These are phyloP conservation scores for Annona squamosa DNA, from an alignment of 164 flowering plant genomes.

Conservation along the genomic window DNA sequence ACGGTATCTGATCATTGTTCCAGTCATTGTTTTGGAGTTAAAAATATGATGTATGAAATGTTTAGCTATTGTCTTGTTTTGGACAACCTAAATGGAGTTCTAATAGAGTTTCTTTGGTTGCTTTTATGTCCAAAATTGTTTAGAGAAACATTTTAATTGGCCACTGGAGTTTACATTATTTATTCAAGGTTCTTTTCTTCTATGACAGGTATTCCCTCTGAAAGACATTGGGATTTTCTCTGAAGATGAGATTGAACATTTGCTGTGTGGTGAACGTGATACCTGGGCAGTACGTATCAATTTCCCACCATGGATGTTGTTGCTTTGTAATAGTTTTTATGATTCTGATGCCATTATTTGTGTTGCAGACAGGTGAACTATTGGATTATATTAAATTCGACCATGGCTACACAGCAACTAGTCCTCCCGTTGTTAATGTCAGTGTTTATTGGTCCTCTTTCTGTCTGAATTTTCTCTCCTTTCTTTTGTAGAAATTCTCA, in stretches of 20 bases:
- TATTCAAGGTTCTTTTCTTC: background rate
- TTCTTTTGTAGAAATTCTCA: background rate
- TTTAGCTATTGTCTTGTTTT: too few species aligned
- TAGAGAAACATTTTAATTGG: too few species aligned
- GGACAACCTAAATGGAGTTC: too few species aligned
- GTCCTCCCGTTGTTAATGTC: conserved; percentile 68
- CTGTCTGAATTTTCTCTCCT: background rate
- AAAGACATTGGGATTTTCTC: conserved; percentile 58
- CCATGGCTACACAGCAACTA: conserved; percentile 92
- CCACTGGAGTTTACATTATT: too few species aligned
- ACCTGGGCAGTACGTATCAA: conserved; percentile 57
- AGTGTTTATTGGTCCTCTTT: conserved; percentile 16
- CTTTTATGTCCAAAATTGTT: too few species aligned
- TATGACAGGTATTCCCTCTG: conserved; percentile 68
- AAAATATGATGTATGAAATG: too few species aligned
- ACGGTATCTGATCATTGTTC: too few species aligned
- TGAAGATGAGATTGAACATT: conserved; percentile 78
- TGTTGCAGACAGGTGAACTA: conserved; percentile 49
- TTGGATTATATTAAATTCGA: conserved; percentile 80
- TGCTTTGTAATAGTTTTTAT: background rate
- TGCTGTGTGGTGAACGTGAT: conserved; percentile 79
- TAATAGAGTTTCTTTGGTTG: too few species aligned
- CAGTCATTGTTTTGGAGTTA: too few species aligned
- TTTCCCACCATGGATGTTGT: background rate
- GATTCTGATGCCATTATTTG: background rate